Evolutionary conservation across 495 filamentous ascomycete genomes (phyloP).

Genomic region (Lepidopterella palustris): DNA sequence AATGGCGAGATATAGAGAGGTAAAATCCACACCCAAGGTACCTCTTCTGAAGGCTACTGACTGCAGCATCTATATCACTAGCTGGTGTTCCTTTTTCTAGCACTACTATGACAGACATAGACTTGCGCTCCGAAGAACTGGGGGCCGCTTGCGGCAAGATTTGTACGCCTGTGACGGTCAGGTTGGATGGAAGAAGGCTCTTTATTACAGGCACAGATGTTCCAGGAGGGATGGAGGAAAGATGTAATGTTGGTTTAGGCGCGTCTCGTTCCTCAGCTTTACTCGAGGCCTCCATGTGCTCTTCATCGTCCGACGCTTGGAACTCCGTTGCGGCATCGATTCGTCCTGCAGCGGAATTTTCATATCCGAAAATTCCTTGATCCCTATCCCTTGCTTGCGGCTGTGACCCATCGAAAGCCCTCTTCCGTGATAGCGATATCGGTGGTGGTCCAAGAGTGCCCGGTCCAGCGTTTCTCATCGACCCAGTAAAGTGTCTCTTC

Average conservation of each 20-base stretch:
- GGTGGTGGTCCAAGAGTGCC: slow-evolving; percentile 66
- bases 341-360: slow-evolving; percentile 42
- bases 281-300: slow-evolving; percentile 31
- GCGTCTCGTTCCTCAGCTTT: slow-evolving; percentile 63
- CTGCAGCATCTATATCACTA: slow-evolving; percentile 75
- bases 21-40: slow-evolving; percentile 88
- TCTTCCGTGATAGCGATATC: slow-evolving; percentile 28
- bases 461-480: slow-evolving; percentile 56
- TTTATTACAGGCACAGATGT: slow-evolving; percentile 71
- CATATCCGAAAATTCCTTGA: slow-evolving; percentile 20
- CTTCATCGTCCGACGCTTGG: slow-evolving; percentile 45
- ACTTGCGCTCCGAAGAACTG: slow-evolving; percentile 61
- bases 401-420: slow-evolving; percentile 47
- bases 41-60: slow-evolving; percentile 71
- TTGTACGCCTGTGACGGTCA: slow-evolving; percentile 72
- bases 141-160: slow-evolving; percentile 59
- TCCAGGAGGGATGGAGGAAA: slow-evolving; percentile 55
- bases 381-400: neutral
- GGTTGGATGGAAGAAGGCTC: slow-evolving; percentile 56
- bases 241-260: slow-evolving; percentile 80
- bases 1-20: slow-evolving; percentile 69
- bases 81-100: slow-evolving; percentile 77
- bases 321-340: slow-evolving; percentile 44
- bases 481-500: slow-evolving; percentile 18
- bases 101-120: slow-evolving; percentile 75